phyloP scores from a whole-genome alignment of 1,139 yeast species.

The Yamadazyma trypodendri region DNA sequence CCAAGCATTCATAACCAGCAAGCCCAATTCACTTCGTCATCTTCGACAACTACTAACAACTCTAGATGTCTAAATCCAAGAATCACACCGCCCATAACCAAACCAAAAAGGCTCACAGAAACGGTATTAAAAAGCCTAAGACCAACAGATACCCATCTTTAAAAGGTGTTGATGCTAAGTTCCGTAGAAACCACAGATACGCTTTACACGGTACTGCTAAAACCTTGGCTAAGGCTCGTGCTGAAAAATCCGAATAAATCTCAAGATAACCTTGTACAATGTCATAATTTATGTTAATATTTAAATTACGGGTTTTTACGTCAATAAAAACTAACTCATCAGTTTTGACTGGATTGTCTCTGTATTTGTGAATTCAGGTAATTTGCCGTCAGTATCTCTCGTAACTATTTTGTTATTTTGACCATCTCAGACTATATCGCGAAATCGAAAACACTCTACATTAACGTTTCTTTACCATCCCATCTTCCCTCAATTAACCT shows the following conservation, averaged over 20 bases:
- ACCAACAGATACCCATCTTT: constrained; percentile 97
- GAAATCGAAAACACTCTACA: not conserved
- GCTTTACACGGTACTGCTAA: constrained; percentile 98
- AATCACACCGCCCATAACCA: constrained; percentile 99
- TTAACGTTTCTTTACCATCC: not conserved
- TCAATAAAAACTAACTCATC: constrained; percentile 9
- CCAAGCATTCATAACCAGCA: not conserved
- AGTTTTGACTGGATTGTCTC: too few species aligned
- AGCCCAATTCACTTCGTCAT: too few species aligned
- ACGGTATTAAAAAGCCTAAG: constrained; percentile 99
- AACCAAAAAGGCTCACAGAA: constrained; percentile 99
- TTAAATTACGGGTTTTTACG: constrained; percentile 14
- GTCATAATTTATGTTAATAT: constrained; percentile 14
- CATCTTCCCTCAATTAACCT: not conserved
- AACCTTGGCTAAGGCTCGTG: constrained; percentile 82
- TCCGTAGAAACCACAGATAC: constrained; percentile 99
- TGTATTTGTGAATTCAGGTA: too few species aligned
- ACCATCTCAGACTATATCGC: not conserved
- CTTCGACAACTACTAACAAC: constrained; percentile 18
- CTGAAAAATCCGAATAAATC: constrained; percentile 35
- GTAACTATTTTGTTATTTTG: too few species aligned
- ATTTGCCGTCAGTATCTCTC: too few species aligned
- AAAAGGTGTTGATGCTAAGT: constrained; percentile 99
- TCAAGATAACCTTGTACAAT: constrained; percentile 11
- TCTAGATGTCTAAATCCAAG: constrained; percentile 91